phyloP scores from a whole-genome alignment of 1,284 basidiomycete species.

The Porodaedalea pini region DNA sequence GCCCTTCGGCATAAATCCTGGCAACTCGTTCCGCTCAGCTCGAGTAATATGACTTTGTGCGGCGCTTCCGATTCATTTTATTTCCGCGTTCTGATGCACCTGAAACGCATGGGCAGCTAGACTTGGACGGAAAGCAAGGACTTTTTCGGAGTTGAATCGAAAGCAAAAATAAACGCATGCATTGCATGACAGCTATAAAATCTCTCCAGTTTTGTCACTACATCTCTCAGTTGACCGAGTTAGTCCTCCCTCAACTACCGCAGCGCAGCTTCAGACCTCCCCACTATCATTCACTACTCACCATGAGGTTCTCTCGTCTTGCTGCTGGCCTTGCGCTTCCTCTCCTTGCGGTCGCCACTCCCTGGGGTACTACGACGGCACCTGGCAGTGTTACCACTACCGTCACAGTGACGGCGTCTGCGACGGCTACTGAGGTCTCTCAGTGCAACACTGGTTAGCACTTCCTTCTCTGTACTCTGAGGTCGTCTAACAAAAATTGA shows the following conservation, averaged over 20 bases:
- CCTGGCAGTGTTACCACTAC: constrained; percentile 2
- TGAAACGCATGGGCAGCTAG: background rate
- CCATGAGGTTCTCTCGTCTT: constrained; percentile 17
- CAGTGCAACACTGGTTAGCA: constrained; percentile 14
- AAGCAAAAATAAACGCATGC: background rate
- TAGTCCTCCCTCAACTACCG: background rate
- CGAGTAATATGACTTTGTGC: background rate
- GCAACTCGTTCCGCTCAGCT: background rate
- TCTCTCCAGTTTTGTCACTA: background rate
- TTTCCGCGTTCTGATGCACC: background rate
- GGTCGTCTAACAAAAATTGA: constrained; percentile 26
- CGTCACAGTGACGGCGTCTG: constrained; percentile 28
- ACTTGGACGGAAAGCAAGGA: background rate
- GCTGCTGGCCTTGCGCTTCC: constrained; percentile 10
- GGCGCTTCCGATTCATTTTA: background rate
- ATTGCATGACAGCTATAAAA: background rate
- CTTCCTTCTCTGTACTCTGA: background rate
- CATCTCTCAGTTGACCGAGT: constrained; percentile 5
- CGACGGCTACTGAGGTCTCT: constrained; percentile 25
- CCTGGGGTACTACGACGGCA: background rate
- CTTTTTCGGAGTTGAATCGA: background rate
- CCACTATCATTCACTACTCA: background rate
- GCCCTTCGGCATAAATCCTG: background rate
- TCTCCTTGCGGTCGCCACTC: constrained; percentile 20
- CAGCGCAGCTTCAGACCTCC: constrained; percentile 1